phyloP scores from a whole-genome alignment of 108 stramenopile species.

The Aurantiochytrium sp. region DNA sequence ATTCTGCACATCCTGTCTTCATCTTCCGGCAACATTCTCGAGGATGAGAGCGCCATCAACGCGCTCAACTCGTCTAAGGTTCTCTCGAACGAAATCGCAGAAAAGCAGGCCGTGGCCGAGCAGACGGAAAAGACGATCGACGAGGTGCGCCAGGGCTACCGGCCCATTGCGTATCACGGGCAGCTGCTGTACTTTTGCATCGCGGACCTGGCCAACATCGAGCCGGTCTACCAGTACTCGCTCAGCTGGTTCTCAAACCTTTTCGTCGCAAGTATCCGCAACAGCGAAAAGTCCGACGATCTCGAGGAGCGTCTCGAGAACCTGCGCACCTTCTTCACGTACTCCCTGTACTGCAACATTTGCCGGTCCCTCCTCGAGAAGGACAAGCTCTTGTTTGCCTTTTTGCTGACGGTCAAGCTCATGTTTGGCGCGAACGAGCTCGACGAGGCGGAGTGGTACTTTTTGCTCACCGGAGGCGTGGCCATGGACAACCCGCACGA shows the following conservation, averaged over 20 bases:
- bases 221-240: slow-evolving; percentile 66
- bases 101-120: slow-evolving; percentile 54
- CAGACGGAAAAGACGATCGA: slow-evolving; percentile 57
- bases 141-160: slow-evolving; percentile 51
- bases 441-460: slow-evolving; percentile 54
- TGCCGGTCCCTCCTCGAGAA: slow-evolving; percentile 59
- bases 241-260: slow-evolving; percentile 60
- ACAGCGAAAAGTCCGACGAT: slow-evolving; percentile 42
- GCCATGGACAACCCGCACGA: slow-evolving; percentile 55
- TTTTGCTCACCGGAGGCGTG: slow-evolving; percentile 58
- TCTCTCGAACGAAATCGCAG: slow-evolving; percentile 54
- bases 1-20: slow-evolving; percentile 43
- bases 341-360: slow-evolving; percentile 58
- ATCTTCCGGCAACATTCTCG: slow-evolving; percentile 50
- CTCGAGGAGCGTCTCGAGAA: slow-evolving; percentile 51
- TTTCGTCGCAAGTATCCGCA: slow-evolving; percentile 50
- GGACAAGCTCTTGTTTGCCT: slow-evolving; percentile 63
- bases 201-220: slow-evolving; percentile 52
- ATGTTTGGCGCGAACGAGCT: slow-evolving; percentile 43
- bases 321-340: slow-evolving; percentile 58
- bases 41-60: slow-evolving; percentile 46
- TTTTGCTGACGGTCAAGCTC: slow-evolving; percentile 56
- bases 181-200: slow-evolving; percentile 58
- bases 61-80: slow-evolving; percentile 42
- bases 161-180: slow-evolving; percentile 53